Conservation (phyloP, 2,329 filamentous ascomycete species). For the Ophioceras dolichostomum region DNA sequence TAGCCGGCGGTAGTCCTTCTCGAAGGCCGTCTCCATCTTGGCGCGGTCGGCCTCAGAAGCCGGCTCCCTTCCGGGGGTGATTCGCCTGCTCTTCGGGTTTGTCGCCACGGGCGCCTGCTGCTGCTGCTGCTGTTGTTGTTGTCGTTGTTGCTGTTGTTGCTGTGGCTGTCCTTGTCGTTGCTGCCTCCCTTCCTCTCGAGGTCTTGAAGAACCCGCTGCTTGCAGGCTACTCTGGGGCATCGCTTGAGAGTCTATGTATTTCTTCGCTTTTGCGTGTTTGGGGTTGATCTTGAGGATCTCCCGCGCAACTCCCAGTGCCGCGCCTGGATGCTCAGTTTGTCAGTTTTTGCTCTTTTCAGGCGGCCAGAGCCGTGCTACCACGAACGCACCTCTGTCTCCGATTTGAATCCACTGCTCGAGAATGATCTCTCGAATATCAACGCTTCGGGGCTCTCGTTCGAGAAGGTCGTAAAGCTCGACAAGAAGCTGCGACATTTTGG, state of each 20-base stretch:
- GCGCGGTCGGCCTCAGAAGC: not conserved
- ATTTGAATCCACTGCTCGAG: slow-evolving; percentile 7
- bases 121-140: too few species aligned
- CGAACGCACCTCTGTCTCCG: slow-evolving; percentile 4
- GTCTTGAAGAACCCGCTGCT: too few species aligned
- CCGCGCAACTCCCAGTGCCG: slow-evolving; percentile 5
- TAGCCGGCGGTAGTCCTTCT: slow-evolving; percentile 1
- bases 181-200: too few species aligned
- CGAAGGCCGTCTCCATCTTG: slow-evolving; percentile 2
- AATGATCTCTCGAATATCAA: slow-evolving; percentile 6
- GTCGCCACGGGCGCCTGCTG: too few species aligned
- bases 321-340: slow-evolving; percentile 2
- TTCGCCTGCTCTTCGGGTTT: too few species aligned
- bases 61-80: not conserved
- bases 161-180: too few species aligned
- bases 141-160: too few species aligned
- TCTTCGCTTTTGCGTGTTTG: slow-evolving; percentile 1
- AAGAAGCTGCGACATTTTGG: slow-evolving; percentile 2
- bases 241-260: not conserved
- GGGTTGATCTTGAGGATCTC: slow-evolving; percentile 7
- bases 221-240: too few species aligned
- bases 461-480: slow-evolving; percentile 8
- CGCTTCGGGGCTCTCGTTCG: slow-evolving; percentile 4
- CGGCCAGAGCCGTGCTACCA: too few species aligned
- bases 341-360: too few species aligned